phyloP scores from a whole-genome alignment of 805 yeast genomes.

The Saturnispora dispora region DNA sequence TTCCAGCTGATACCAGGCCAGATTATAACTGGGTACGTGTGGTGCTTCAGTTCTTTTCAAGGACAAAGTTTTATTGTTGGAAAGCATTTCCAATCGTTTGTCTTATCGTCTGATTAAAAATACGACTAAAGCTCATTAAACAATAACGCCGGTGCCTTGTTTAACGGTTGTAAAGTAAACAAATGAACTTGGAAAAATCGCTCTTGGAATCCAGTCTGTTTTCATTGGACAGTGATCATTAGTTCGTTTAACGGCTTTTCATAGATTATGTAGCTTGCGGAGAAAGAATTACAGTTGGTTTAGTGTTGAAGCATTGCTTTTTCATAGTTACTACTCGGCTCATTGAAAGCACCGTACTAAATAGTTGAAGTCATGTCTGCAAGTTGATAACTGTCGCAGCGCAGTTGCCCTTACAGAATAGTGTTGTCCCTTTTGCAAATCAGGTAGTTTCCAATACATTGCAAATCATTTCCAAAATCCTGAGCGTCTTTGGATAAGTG shows the following conservation, averaged over 20 bases:
- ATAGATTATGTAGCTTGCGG: neutral
- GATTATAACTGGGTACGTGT: neutral
- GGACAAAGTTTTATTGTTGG: neutral
- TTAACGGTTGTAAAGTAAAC: neutral
- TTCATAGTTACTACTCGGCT: no score
- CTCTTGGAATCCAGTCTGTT: neutral
- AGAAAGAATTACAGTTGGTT: neutral
- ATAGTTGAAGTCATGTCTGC: no score
- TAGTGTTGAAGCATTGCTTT: neutral
- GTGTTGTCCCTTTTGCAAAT: no score
- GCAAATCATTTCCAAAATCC: no score
- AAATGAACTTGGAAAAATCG: neutral
- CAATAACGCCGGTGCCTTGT: neutral
- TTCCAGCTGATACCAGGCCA: neutral
- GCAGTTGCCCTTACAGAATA: no score
- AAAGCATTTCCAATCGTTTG: neutral
- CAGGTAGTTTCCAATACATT: no score
- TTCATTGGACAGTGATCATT: neutral
- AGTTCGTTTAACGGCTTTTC: neutral
- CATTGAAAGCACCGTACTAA: no score
- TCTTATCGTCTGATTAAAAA: neutral
- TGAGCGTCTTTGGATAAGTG: no score
- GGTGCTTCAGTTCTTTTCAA: neutral
- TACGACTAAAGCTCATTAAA: neutral
- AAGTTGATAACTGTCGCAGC: no score